A percentile compares a stretch with the other conserved stretches of the same genome.
phyloP scores from a whole-genome alignment of 2,329 filamentous ascomycete genomes.

The Microdochium nivale region DNA sequence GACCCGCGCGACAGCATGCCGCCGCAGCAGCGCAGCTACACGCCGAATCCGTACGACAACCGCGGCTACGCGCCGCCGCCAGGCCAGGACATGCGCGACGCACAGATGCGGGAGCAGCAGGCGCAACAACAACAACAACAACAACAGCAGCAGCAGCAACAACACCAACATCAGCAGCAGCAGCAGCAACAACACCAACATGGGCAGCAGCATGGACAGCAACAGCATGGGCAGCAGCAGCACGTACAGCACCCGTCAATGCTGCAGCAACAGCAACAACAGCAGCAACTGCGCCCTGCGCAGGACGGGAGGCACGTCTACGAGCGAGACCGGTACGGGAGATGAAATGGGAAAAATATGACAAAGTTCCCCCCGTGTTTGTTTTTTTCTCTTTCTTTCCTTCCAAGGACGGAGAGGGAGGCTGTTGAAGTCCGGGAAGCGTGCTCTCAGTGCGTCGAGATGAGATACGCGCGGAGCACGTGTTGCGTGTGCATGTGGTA shows the following conservation, averaged over 20 bases:
- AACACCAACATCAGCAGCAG: conserved; percentile 20
- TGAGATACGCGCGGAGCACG: no score
- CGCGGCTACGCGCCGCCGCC: conserved; percentile 12
- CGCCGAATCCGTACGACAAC: neutral
- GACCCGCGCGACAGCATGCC: conserved; percentile 12
- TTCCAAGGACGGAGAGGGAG: no score
- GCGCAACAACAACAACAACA: neutral
- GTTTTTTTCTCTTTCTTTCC: no score
- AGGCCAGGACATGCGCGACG: conserved; percentile 17
- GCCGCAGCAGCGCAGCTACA: neutral
- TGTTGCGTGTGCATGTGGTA: no score
- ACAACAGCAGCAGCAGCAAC: conserved; percentile 17
- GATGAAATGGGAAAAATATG: no score
- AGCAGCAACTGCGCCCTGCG: conserved; percentile 21
- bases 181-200: conserved; percentile 17
- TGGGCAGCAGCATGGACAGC: conserved; percentile 21
- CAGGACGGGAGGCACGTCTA: neutral
- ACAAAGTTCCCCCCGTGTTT: no score
- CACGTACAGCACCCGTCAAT: conserved; percentile 28
- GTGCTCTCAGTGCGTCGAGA: no score
- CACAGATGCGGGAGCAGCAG: conserved; percentile 14
- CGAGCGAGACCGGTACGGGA: neutral
- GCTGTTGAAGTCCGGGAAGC: no score
- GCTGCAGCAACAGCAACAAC: conserved; percentile 17
- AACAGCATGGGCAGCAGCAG: conserved; percentile 25